Conservation (phyloP, 371 early-diverging fungal genomes). For the Actinomortierella wolfii region DNA sequence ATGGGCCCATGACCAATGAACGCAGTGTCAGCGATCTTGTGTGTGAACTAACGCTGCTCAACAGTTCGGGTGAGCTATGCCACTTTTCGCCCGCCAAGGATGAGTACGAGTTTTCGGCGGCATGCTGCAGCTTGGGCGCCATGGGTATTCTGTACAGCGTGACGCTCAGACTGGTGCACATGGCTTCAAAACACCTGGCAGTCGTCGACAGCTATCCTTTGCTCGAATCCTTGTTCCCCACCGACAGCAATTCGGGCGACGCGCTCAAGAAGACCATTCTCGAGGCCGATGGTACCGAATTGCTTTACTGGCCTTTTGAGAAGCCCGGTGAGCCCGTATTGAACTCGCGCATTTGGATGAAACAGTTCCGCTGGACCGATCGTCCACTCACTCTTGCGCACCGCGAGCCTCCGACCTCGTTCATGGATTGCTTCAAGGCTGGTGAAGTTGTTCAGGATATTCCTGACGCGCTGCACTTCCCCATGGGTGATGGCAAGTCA, state of each 20-base stretch:
- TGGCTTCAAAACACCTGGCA: neutral
- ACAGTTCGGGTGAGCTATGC: constrained; percentile 17
- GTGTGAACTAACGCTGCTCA: constrained; percentile 22
- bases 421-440: constrained; percentile 12
- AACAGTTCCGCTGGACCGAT: constrained; percentile 6
- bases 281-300: constrained; percentile 15
- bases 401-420: constrained; percentile 3
- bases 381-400: neutral
- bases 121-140: constrained; percentile 22
- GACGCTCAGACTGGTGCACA: constrained; percentile 18
- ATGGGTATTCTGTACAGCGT: constrained; percentile 28
- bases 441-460: constrained; percentile 11
- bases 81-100: constrained; percentile 20
- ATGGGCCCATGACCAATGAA: neutral
- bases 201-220: constrained; percentile 15
- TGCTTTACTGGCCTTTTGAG: constrained; percentile 30
- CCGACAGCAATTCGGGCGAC: neutral
- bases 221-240: neutral
- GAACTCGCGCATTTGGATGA: constrained; percentile 18
- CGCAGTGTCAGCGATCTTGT: constrained; percentile 18
- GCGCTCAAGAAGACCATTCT: constrained; percentile 13
- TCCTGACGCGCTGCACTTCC: constrained; percentile 29
- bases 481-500: constrained; percentile 9
- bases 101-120: constrained; percentile 23
- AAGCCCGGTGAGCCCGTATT: constrained; percentile 8